Evolutionary conservation across 208 protist genomes (phyloP).

Genomic region (Trypanosomatidae sp.): DNA sequence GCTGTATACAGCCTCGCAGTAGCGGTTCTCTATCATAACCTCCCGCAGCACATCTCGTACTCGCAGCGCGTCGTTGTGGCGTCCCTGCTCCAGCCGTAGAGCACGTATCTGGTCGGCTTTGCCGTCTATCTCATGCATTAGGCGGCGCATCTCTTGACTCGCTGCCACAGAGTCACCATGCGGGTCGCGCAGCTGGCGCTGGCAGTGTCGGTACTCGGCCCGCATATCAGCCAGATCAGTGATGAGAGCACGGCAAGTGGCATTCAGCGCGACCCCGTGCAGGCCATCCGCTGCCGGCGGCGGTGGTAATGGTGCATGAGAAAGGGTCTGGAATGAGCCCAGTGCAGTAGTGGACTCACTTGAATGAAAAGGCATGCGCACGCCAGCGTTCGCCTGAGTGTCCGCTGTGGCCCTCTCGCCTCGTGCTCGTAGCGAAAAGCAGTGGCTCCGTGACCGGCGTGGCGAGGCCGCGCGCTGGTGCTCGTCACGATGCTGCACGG

Average conservation of each 20-base stretch:
- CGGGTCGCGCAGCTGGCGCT: slow-evolving; percentile 47
- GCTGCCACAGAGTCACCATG: slow-evolving; percentile 50
- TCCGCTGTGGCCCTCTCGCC: not conserved
- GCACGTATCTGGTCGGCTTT: slow-evolving; percentile 63
- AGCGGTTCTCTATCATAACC: slow-evolving; percentile 65
- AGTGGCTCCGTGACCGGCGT: not conserved
- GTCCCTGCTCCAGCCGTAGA: slow-evolving; percentile 52
- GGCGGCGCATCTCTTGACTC: slow-evolving; percentile 61
- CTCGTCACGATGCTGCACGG: not conserved
- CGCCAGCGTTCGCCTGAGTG: not conserved
- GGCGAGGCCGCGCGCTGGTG: not conserved
- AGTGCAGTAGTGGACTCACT: not conserved
- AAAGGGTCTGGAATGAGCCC: not conserved
- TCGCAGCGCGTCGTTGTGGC: slow-evolving; percentile 41
- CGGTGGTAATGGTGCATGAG: not conserved
- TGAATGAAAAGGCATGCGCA: not conserved
- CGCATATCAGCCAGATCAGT: slow-evolving; percentile 51
- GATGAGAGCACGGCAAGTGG: slow-evolving; percentile 48
- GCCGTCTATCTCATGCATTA: slow-evolving; percentile 60
- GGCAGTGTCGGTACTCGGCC: slow-evolving; percentile 46
- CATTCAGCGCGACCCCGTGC: slow-evolving; percentile 37
- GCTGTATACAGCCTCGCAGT: slow-evolving; percentile 70
- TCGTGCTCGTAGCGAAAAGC: not conserved
- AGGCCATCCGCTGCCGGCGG: not conserved
- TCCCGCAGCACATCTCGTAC: slow-evolving; percentile 69